A percentile compares a stretch with the other conserved stretches of the same genome.
Conservation (phyloP, 2,329 filamentous ascomycete genomes). For the Elsinoe australis region DNA sequence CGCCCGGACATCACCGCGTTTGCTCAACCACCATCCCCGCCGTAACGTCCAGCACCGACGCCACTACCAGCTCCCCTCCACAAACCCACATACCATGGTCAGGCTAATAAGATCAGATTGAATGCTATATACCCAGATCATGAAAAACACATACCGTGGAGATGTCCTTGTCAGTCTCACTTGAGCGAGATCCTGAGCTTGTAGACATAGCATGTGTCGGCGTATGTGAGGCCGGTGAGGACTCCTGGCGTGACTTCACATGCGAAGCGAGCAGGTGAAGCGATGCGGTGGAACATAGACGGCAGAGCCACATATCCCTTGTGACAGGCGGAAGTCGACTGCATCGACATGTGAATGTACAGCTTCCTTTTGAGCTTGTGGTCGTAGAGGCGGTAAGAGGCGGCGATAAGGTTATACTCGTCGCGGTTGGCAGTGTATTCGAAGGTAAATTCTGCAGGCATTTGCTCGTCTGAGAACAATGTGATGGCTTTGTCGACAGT, state of each 20-base stretch:
- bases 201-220: not conserved
- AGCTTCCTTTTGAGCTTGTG: not conserved
- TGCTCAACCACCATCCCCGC: too few species aligned
- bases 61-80: not conserved
- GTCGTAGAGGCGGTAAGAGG: not conserved
- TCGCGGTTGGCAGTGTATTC: too few species aligned
- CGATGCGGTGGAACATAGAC: not conserved
- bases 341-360: not conserved
- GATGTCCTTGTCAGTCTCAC: not conserved
- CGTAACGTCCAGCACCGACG: too few species aligned
- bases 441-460: too few species aligned
- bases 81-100: not conserved
- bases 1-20: too few species aligned
- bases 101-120: not conserved
- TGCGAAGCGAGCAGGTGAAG: not conserved
- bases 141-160: not conserved
- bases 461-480: too few species aligned
- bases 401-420: not conserved
- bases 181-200: not conserved
- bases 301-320: not conserved
- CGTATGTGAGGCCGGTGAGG: not conserved
- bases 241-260: not conserved
- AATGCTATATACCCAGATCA: not conserved
- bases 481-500: too few species aligned
- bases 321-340: not conserved